phyloP scores from a whole-genome alignment of 768 basidiomycete genomes.

The Phylloporus sp. region DNA sequence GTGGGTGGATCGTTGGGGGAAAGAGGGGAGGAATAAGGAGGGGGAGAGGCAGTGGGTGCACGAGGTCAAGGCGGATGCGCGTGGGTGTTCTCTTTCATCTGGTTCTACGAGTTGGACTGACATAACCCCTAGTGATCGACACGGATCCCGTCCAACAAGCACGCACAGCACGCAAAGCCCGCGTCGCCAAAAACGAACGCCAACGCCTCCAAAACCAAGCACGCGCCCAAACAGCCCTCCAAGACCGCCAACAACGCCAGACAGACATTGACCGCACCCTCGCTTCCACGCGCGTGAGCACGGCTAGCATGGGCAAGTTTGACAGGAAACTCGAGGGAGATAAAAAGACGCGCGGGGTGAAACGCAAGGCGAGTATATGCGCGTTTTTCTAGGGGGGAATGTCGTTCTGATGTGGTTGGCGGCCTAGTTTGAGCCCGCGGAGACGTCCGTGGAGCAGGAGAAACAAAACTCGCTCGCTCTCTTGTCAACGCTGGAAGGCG shows the following conservation, averaged over 20 bases:
- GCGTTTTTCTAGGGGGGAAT: too few relatives aligned
- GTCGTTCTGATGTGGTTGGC: too few relatives aligned
- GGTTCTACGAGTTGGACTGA: background rate
- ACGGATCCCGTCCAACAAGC: slow-evolving; percentile 74
- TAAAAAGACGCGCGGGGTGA: slow-evolving; percentile 79
- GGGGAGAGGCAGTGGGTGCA: slow-evolving; percentile 85
- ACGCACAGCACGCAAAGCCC: slow-evolving; percentile 71
- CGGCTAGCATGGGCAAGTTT: slow-evolving; percentile 94
- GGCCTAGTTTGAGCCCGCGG: slow-evolving; percentile 80
- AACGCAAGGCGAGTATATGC: slow-evolving; percentile 89
- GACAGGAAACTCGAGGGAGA: slow-evolving; percentile 90
- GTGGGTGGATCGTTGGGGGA: slow-evolving; percentile 90
- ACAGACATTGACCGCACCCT: slow-evolving; percentile 70
- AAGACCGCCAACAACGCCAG: slow-evolving; percentile 53
- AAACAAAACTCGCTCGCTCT: slow-evolving; percentile 68
- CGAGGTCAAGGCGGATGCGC: slow-evolving; percentile 82
- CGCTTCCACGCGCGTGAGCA: slow-evolving; percentile 72
- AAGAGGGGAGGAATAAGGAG: slow-evolving; percentile 83
- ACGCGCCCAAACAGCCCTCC: slow-evolving; percentile 40
- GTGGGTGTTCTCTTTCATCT: slow-evolving; percentile 39
- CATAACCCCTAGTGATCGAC: slow-evolving; percentile 55
- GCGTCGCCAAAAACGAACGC: slow-evolving; percentile 79
- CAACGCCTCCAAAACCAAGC: slow-evolving; percentile 70
- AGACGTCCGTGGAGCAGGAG: slow-evolving; percentile 60
- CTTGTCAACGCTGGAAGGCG: slow-evolving; percentile 71